A percentile compares a stretch with the other conserved stretches of the same genome.
Conservation (phyloP, 805 yeast genomes). For the Candida saitoana region DNA sequence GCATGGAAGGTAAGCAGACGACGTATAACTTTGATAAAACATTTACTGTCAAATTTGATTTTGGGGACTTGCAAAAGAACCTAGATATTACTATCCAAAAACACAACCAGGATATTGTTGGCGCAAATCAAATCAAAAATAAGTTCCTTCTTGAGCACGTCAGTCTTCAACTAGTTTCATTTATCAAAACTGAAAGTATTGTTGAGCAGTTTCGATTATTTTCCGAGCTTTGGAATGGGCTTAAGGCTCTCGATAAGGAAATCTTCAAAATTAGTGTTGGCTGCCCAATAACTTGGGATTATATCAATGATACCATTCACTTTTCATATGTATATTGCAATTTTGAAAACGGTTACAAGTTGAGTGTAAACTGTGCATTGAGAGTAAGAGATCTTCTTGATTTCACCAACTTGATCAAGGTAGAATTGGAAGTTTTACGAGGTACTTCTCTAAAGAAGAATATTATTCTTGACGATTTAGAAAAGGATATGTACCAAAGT, state of each 20-base stretch:
- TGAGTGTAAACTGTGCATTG: conserved; percentile 7
- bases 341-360: conserved; percentile 12
- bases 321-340: conserved; percentile 16
- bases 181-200: conserved; percentile 1
- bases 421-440: neutral
- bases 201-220: conserved; percentile 17
- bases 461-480: neutral
- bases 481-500: neutral
- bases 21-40: conserved; percentile 12
- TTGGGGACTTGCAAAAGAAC: conserved; percentile 4
- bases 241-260: conserved; percentile 23
- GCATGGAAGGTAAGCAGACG: conserved; percentile 9
- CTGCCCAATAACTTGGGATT: conserved; percentile 21
- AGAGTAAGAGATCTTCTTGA: conserved; percentile 5
- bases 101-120: neutral
- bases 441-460: neutral
- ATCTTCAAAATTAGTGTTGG: conserved; percentile 25
- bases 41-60: conserved; percentile 10
- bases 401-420: neutral
- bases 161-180: neutral
- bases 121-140: conserved; percentile 8
- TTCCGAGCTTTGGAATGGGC: conserved; percentile 15
- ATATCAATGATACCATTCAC: conserved; percentile 7
- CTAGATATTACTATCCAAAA: neutral
- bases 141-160: conserved; percentile 9